Conservation (phyloP, 371 early-diverging fungal species). For the Syncephalis plumigaleata region DNA sequence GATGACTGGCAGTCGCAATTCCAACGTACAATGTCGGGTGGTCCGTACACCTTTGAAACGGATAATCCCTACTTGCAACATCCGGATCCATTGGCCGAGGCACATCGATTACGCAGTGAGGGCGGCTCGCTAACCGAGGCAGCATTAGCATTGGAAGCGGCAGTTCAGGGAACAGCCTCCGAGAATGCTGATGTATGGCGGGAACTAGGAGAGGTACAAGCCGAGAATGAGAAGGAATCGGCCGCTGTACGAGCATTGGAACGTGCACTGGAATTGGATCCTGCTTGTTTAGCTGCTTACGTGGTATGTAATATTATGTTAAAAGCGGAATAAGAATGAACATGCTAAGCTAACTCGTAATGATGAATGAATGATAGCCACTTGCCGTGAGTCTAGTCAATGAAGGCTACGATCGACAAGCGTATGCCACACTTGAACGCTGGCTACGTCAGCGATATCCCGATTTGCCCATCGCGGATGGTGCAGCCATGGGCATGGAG, state of each 20-base stretch:
- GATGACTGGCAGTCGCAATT: too few species aligned
- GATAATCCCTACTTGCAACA: slow-evolving; percentile 50
- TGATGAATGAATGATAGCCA: slow-evolving; percentile 4
- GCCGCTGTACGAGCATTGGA: slow-evolving; percentile 80
- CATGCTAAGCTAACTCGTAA: too few species aligned
- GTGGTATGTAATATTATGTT: slow-evolving; percentile 18
- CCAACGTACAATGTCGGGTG: slow-evolving; percentile 3
- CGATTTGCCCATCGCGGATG: slow-evolving; percentile 28
- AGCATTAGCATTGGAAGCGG: slow-evolving; percentile 82
- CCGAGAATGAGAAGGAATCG: slow-evolving; percentile 87
- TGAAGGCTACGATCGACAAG: slow-evolving; percentile 60
- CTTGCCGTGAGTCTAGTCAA: slow-evolving; percentile 89
- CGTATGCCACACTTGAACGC: slow-evolving; percentile 68
- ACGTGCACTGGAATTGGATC: slow-evolving; percentile 55
- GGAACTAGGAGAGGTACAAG: slow-evolving; percentile 71
- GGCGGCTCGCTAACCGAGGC: slow-evolving; percentile 59
- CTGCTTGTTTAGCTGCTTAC: slow-evolving; percentile 52
- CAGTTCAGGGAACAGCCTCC: slow-evolving; percentile 56
- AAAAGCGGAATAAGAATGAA: background rate
- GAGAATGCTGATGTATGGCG: slow-evolving; percentile 69
- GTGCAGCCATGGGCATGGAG: slow-evolving; percentile 11
- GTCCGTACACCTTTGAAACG: slow-evolving; percentile 56
- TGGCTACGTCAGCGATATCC: slow-evolving; percentile 63
- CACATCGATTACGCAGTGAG: slow-evolving; percentile 21
- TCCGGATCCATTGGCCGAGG: slow-evolving; percentile 30